Evolutionary conservation across 1,284 basidiomycete genomes (phyloP).

Genomic region (Ganoderma sinense): DNA sequence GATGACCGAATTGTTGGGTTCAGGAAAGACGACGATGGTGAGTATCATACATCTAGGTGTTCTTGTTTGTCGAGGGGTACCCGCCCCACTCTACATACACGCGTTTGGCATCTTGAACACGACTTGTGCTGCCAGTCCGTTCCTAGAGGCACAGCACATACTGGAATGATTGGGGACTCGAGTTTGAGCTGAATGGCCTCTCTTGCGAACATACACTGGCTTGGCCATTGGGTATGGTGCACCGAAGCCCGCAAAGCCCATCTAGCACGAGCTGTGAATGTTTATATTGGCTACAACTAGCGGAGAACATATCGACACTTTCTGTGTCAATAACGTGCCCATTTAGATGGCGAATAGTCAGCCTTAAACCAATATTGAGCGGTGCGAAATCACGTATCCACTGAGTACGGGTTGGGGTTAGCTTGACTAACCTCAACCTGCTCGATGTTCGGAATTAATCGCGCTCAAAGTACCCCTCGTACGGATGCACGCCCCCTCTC

Average conservation of each 20-base stretch:
- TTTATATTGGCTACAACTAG: background rate
- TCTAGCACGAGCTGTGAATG: background rate
- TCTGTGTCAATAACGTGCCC: background rate
- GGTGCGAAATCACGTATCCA: too few relatives aligned
- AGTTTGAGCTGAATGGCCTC: background rate
- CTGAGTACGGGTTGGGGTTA: too few relatives aligned
- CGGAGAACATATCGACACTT: background rate
- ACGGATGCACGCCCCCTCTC: too few relatives aligned
- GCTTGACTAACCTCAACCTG: too few relatives aligned
- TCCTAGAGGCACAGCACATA: background rate
- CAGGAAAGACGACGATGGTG: conserved; percentile 68
- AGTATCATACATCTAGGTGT: conserved; percentile 26
- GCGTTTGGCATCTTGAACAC: background rate
- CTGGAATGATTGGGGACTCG: background rate
- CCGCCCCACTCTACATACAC: background rate
- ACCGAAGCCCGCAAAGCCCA: too few relatives aligned
- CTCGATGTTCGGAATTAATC: too few relatives aligned
- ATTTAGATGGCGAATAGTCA: background rate
- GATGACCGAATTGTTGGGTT: conserved; percentile 79
- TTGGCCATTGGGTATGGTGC: background rate
- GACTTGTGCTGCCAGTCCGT: background rate
- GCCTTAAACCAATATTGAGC: background rate
- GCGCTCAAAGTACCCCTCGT: too few relatives aligned
- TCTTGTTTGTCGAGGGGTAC: background rate
- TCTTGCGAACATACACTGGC: background rate